These are phyloP conservation scores for Phytophthora citrophthora DNA, from an alignment of 352 stramenopile species.

Conservation along the genomic window DNA sequence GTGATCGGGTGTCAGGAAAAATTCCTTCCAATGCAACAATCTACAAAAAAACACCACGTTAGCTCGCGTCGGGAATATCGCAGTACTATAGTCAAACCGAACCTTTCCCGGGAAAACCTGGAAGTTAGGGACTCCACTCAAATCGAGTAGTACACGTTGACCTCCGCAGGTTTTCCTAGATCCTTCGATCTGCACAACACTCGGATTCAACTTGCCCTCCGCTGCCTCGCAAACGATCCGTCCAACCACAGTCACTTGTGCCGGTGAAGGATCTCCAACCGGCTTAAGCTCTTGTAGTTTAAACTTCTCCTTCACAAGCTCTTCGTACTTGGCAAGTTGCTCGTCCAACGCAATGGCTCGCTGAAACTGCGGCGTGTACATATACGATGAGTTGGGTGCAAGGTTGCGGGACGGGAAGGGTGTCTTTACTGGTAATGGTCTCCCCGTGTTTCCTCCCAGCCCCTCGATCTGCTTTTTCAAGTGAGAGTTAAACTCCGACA, in stretches of 20 bases:
- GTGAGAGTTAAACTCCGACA: slow-evolving; percentile 82
- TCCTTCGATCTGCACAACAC: slow-evolving; percentile 83
- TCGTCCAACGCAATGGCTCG: slow-evolving; percentile 79
- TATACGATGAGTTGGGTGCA: slow-evolving; percentile 65
- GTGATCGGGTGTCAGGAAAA: slow-evolving; percentile 68
- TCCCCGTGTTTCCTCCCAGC: slow-evolving; percentile 16
- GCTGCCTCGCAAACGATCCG: slow-evolving; percentile 85
- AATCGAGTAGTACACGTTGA: slow-evolving; percentile 78
- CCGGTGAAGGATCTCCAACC: slow-evolving; percentile 76
- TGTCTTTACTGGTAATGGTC: slow-evolving; percentile 31
- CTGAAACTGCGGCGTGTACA: slow-evolving; percentile 87
- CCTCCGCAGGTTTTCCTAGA: slow-evolving; percentile 83
- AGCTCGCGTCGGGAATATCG: background rate
- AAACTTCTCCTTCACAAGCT: slow-evolving; percentile 70
- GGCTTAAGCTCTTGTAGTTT: slow-evolving; percentile 68
- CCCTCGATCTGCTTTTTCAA: slow-evolving; percentile 59
- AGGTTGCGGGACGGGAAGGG: slow-evolving; percentile 74
- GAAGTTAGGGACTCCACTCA: slow-evolving; percentile 72
- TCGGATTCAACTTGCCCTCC: slow-evolving; percentile 86
- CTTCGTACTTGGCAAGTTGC: slow-evolving; percentile 79
- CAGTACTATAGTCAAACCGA: slow-evolving; percentile 1
- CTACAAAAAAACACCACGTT: slow-evolving; percentile 31
- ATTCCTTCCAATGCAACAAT: slow-evolving; percentile 85
- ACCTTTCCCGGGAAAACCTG: slow-evolving; percentile 89
- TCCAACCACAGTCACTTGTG: slow-evolving; percentile 78